Percentiles rank a stretch among this genome's conserved stretches.
Conservation (phyloP, 495 filamentous ascomycete genomes). For the Talaromyces nanjingensis region DNA sequence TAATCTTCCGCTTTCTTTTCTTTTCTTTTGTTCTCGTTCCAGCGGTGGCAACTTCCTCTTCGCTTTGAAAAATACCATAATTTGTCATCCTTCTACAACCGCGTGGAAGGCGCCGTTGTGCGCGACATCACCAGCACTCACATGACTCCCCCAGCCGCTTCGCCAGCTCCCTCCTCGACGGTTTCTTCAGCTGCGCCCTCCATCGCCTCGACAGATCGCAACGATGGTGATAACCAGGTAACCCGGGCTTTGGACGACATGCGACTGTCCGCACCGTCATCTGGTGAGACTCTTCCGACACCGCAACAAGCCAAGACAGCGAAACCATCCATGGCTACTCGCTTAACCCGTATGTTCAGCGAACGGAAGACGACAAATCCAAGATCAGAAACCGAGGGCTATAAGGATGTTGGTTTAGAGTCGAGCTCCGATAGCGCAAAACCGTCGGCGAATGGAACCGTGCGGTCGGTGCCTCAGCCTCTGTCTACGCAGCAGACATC, state of each 20-base stretch:
- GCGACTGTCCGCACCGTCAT: constrained; percentile 31
- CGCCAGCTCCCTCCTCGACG: constrained; percentile 37
- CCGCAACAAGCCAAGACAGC: constrained; percentile 31
- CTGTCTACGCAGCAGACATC: constrained; percentile 24
- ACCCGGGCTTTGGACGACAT: constrained; percentile 42
- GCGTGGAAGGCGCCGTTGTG: constrained; percentile 9
- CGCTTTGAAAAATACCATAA: constrained; percentile 11
- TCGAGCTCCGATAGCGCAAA: constrained; percentile 34
- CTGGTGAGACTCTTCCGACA: constrained; percentile 28
- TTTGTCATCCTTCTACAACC: constrained; percentile 7
- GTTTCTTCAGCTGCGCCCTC: constrained; percentile 38
- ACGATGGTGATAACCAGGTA: constrained; percentile 40
- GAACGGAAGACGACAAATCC: constrained; percentile 29
- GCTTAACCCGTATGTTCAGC: constrained; percentile 55
- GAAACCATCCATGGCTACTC: constrained; percentile 49
- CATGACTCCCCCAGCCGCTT: constrained; percentile 41
- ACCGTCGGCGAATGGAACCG: constrained; percentile 19
- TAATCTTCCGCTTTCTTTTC: neutral
- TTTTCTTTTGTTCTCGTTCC: constrained; percentile 1
- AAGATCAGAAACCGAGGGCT: constrained; percentile 18
- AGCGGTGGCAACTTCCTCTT: constrained; percentile 17
- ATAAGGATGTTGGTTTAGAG: constrained; percentile 25
- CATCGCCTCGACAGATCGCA: constrained; percentile 30
- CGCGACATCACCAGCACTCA: constrained; percentile 24
- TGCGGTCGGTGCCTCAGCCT: constrained; percentile 34